Evolutionary conservation across 208 protist genomes (phyloP).

Genomic region (Phytomonas sp.): DNA sequence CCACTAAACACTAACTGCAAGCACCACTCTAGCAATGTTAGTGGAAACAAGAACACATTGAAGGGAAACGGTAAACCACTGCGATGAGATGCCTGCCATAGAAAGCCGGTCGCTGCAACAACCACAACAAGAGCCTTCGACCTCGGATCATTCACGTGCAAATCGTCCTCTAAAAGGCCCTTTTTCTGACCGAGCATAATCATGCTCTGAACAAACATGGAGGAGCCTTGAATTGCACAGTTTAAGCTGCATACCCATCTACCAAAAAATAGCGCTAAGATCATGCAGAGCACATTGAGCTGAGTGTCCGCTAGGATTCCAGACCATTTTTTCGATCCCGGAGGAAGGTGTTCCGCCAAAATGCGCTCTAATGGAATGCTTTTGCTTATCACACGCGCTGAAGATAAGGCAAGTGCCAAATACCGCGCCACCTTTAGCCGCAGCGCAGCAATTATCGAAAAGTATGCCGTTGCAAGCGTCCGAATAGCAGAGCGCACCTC

Average conservation of each 20-base stretch:
- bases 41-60: slow-evolving; percentile 60
- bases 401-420: slow-evolving; percentile 47
- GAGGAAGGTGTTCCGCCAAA: slow-evolving; percentile 38
- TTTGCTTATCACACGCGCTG: slow-evolving; percentile 34
- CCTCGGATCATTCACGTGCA: slow-evolving; percentile 29
- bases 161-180: slow-evolving; percentile 31
- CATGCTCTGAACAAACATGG: slow-evolving; percentile 37
- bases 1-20: slow-evolving; percentile 23
- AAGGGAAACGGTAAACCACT: slow-evolving; percentile 64
- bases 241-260: slow-evolving; percentile 40
- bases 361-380: slow-evolving; percentile 35
- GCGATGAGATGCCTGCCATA: slow-evolving; percentile 57
- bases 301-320: slow-evolving; percentile 22
- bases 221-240: slow-evolving; percentile 46
- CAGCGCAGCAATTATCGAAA: slow-evolving; percentile 62
- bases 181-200: slow-evolving; percentile 26
- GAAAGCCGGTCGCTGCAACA: slow-evolving; percentile 52
- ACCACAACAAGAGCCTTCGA: slow-evolving; percentile 31
- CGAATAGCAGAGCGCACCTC: slow-evolving; percentile 27
- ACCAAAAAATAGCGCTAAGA: slow-evolving; percentile 27
- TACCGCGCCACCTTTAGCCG: slow-evolving; percentile 38
- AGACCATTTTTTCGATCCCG: slow-evolving; percentile 46
- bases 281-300: slow-evolving; percentile 23
- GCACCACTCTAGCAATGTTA: slow-evolving; percentile 42
- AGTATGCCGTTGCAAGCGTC: slow-evolving; percentile 27